A percentile compares a stretch with the other conserved stretches of the same genome.
These are phyloP conservation scores for Schizophyllum commune DNA, from an alignment of 1,284 basidiomycete genomes.

Conservation along the genomic window DNA sequence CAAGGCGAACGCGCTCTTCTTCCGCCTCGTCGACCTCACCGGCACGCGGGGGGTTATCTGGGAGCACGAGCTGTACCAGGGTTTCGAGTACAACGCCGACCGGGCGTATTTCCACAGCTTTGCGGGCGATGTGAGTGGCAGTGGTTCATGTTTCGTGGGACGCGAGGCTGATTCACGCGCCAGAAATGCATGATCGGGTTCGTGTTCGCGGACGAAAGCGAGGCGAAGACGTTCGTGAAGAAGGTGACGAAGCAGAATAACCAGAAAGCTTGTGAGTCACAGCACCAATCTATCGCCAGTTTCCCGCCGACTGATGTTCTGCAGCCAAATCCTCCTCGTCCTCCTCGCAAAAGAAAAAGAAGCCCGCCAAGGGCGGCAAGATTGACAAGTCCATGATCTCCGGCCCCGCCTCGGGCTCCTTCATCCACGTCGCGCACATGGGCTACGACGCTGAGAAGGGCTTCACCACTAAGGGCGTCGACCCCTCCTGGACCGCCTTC, in stretches of 20 bases:
- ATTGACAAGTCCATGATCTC: slow-evolving; percentile 55
- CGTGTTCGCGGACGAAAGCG: slow-evolving; percentile 83
- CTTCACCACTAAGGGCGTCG: slow-evolving; percentile 84
- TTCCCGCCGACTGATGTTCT: slow-evolving; percentile 4
- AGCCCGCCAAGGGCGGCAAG: slow-evolving; percentile 13
- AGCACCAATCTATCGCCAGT: slow-evolving; percentile 1
- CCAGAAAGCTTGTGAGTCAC: slow-evolving; percentile 28
- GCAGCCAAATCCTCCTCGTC: slow-evolving; percentile 30
- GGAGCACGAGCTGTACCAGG: slow-evolving; percentile 90
- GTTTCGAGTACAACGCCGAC: slow-evolving; percentile 81
- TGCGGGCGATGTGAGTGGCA: slow-evolving; percentile 76
- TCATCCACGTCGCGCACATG: slow-evolving; percentile 93
- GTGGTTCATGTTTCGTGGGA: background rate
- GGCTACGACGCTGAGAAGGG: slow-evolving; percentile 85
- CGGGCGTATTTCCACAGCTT: slow-evolving; percentile 93
- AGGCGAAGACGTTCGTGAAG: slow-evolving; percentile 86
- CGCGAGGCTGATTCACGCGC: background rate
- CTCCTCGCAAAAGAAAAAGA: slow-evolving; percentile 17
- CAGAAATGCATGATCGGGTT: slow-evolving; percentile 86
- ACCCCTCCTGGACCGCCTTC: slow-evolving; percentile 84
- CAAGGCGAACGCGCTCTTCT: slow-evolving; percentile 45
- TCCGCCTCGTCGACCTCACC: slow-evolving; percentile 76
- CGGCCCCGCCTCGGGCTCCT: slow-evolving; percentile 70
- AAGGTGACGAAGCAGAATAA: slow-evolving; percentile 72
- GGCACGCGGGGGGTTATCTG: slow-evolving; percentile 87